Evolutionary conservation across 108 stramenopile species (phyloP).

Genomic region (Schizochytrium sp.): DNA sequence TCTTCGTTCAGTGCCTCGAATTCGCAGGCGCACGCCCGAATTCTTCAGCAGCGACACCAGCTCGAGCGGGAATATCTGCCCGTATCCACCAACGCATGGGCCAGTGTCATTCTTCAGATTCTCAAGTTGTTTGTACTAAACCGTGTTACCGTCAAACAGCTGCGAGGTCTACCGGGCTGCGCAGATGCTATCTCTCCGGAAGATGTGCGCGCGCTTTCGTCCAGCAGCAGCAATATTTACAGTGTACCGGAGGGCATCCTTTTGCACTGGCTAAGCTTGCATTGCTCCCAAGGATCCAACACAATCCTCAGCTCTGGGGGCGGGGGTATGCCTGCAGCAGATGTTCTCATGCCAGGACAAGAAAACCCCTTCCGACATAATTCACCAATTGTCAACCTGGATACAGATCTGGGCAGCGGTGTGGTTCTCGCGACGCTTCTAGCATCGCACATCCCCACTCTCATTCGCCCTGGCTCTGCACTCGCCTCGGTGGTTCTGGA

Average conservation of each 20-base stretch:
- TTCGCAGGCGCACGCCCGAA: background rate
- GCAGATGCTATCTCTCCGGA: background rate
- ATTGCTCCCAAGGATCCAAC: background rate
- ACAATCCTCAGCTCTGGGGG: background rate
- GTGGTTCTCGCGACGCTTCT: background rate
- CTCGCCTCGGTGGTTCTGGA: background rate
- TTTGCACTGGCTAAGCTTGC: slow-evolving; percentile 36
- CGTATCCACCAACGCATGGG: background rate
- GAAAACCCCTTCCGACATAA: background rate
- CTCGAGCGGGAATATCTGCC: background rate
- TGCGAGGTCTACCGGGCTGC: background rate
- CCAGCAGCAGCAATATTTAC: slow-evolving; percentile 30
- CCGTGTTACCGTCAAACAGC: slow-evolving; percentile 6
- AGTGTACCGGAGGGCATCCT: slow-evolving; percentile 37
- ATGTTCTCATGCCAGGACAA: background rate
- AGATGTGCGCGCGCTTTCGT: background rate
- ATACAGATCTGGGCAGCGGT: background rate
- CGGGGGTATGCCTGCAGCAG: background rate
- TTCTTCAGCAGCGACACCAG: background rate
- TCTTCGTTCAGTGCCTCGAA: background rate
- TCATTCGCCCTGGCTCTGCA: background rate
- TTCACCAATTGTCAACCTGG: background rate
- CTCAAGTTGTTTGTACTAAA: background rate
- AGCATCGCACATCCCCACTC: background rate
- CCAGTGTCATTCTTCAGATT: background rate